Conservation (phyloP, 116 monocot genomes). For the Zostera marina region DNA sequence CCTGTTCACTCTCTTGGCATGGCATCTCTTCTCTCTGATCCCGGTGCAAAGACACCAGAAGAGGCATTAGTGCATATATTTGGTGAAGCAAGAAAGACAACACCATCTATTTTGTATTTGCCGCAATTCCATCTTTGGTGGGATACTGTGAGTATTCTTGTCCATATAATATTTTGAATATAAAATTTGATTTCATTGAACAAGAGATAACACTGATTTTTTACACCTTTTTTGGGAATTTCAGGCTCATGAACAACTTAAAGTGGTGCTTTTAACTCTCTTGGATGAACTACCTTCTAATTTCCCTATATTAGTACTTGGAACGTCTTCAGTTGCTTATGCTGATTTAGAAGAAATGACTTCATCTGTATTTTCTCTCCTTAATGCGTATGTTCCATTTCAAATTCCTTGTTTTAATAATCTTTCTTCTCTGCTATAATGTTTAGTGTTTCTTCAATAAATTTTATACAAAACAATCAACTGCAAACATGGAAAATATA, state of each 20-base stretch:
- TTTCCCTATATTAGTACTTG: slow-evolving; percentile 72
- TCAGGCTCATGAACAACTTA: slow-evolving; percentile 94
- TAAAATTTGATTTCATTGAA: neutral
- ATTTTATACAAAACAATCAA: too few species aligned
- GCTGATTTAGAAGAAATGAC: slow-evolving; percentile 53
- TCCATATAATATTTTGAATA: neutral
- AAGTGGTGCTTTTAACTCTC: slow-evolving; percentile 82
- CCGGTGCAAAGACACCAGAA: slow-evolving; percentile 97
- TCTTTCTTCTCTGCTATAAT: neutral
- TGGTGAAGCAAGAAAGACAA: slow-evolving; percentile 89
- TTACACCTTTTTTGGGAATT: slow-evolving; percentile 4
- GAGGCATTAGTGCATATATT: slow-evolving; percentile 98
- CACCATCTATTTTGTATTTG: slow-evolving; percentile 80
- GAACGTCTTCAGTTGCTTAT: slow-evolving; percentile 59
- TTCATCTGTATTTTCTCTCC: slow-evolving; percentile 49
- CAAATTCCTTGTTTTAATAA: neutral
- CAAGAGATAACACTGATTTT: slow-evolving; percentile 1
- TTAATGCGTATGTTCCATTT: slow-evolving; percentile 40
- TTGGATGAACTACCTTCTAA: slow-evolving; percentile 93
- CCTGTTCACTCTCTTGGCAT: slow-evolving; percentile 93
- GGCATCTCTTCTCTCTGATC: slow-evolving; percentile 96
- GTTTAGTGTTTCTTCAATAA: neutral
- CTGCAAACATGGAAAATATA: too few species aligned
- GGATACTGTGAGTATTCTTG: slow-evolving; percentile 63
- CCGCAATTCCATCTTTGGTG: slow-evolving; percentile 99